Percentiles rank a stretch among this genome's conserved stretches.
These are phyloP conservation scores for Yamadazyma blattariae DNA, from an alignment of 1,139 yeast genomes.

Conservation along the genomic window DNA sequence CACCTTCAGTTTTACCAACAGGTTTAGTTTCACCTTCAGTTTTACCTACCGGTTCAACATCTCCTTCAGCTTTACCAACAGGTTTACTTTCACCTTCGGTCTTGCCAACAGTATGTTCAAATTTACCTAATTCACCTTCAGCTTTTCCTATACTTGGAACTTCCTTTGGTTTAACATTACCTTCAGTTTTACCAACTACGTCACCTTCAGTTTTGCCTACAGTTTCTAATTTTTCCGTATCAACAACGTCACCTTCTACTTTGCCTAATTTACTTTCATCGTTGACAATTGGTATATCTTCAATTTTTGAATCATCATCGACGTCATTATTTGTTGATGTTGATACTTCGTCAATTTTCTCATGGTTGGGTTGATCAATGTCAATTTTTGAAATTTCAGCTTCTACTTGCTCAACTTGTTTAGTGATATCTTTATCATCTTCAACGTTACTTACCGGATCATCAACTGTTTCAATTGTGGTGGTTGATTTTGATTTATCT, in stretches of 20 bases:
- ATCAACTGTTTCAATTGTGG: too few relatives aligned
- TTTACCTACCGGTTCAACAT: slow-evolving; percentile 16
- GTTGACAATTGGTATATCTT: slow-evolving; percentile 1
- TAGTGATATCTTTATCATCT: too few relatives aligned
- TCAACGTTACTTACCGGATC: too few relatives aligned
- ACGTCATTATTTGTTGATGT: too few relatives aligned
- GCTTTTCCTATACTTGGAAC: slow-evolving; percentile 7
- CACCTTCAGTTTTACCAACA: slow-evolving; percentile 8
- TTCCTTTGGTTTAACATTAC: slow-evolving; percentile 4
- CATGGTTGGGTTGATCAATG: too few relatives aligned
- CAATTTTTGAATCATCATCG: too few relatives aligned
- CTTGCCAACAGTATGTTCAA: slow-evolving; percentile 6
- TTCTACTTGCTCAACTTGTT: too few relatives aligned
- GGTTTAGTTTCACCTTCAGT: slow-evolving; percentile 5
- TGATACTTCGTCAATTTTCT: too few relatives aligned
- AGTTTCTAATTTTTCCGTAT: slow-evolving; percentile 9
- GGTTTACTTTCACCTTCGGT: slow-evolving; percentile 1
- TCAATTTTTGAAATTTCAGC: too few relatives aligned
- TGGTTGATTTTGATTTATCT: too few relatives aligned
- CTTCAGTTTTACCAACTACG: slow-evolving; percentile 14
- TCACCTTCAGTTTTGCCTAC: slow-evolving; percentile 8
- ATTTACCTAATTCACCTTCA: slow-evolving; percentile 13
- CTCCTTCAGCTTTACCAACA: slow-evolving; percentile 8
- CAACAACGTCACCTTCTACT: slow-evolving; percentile 6
- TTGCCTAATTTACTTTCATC: slow-evolving; percentile 1